These are phyloP conservation scores for Turnera subulata DNA, from an alignment of 345 rosid genomes.

Conservation along the genomic window DNA sequence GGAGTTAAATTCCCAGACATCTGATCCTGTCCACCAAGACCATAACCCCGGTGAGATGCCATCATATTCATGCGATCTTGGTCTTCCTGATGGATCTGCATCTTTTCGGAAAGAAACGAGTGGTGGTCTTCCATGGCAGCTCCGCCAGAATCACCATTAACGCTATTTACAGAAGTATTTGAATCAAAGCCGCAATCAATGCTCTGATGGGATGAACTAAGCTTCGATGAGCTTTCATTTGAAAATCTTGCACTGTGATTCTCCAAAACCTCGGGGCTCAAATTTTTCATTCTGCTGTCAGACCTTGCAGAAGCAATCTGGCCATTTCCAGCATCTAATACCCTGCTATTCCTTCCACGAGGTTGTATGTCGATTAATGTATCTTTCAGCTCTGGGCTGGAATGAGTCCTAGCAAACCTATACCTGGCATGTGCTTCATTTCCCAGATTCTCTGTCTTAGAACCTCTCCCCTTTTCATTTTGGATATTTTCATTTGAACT, in stretches of 20 bases:
- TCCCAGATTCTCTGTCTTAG: conserved; percentile 47
- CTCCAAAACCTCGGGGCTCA: conserved; percentile 43
- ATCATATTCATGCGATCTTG: conserved; percentile 72
- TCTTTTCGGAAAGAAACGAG: conserved; percentile 36
- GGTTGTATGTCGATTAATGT: conserved; percentile 49
- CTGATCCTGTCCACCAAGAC: conserved; percentile 68
- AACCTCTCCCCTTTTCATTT: conserved; percentile 23
- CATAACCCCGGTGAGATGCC: conserved; percentile 52
- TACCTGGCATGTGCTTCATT: conserved; percentile 55
- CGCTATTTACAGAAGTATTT: conserved; percentile 39
- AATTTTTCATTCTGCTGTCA: conserved; percentile 49
- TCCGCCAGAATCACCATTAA: conserved; percentile 44
- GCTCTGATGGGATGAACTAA: conserved; percentile 38
- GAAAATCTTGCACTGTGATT: conserved; percentile 28
- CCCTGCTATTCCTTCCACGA: conserved; percentile 43
- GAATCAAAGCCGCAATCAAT: conserved; percentile 43
- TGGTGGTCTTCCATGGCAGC: conserved; percentile 43
- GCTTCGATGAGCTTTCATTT: conserved; percentile 45
- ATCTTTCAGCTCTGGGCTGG: conserved; percentile 94
- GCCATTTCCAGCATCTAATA: conserved; percentile 52
- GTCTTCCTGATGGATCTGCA: conserved; percentile 69
- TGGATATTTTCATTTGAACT: conserved; percentile 3
- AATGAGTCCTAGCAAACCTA: conserved; percentile 77
- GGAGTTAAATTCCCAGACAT: conserved; percentile 61
- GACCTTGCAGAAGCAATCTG: conserved; percentile 42